Evolutionary conservation across 768 basidiomycete species (phyloP), one percentile per base, ranked within the genome.

Genomic region (Hygrophorus pudorinus): DNA sequence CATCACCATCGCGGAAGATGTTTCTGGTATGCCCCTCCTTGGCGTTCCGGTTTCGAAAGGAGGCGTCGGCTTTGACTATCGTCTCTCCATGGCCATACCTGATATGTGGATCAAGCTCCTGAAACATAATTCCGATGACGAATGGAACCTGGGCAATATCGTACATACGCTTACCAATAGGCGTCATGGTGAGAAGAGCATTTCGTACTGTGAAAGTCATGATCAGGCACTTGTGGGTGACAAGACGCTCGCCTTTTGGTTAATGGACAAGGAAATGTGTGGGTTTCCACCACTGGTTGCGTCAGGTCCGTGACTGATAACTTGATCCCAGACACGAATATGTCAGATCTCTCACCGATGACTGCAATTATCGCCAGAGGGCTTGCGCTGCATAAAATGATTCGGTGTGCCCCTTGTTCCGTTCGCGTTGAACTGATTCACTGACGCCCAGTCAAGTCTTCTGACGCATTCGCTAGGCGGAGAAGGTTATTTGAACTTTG

Each of bases 211-310:
- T 41, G 96, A 99, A 65, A 91, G 87, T 53, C 96, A 98, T 52
- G 94, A 98, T 63, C 96, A 99, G 60, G 94, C 96, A 11, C 75
- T 99, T 21, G 96, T 99, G 0, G 96, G 96, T 10, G 96, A 99
- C 68, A 99, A 99, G 70, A 98, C 94, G 2, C 57, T 99, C 36
- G 96, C 96, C 3, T 99, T 99, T 65, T 99, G 96, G 96, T 65
- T 98, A 46, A 99, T 99, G 96, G 96, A 99, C 64, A 94, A 94
- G 65, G 96, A 98, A 64, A 99, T 99, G 96, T 97, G 93, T 92
- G 71, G 54, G 79, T 70, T 28, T 14, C 38, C 38, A 42, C 48
- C 44, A 2, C 36, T n/a, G 33, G n/a, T 17, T 29, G 20, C 38
- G 18, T 33, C 51, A 21, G 38, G 44, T 9, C 13, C 27, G 37